Percentiles rank a stretch among this genome's conserved stretches.
These are phyloP conservation scores for Tolypocladium album DNA, from an alignment of 2,329 filamentous ascomycete genomes.

Conservation along the genomic window DNA sequence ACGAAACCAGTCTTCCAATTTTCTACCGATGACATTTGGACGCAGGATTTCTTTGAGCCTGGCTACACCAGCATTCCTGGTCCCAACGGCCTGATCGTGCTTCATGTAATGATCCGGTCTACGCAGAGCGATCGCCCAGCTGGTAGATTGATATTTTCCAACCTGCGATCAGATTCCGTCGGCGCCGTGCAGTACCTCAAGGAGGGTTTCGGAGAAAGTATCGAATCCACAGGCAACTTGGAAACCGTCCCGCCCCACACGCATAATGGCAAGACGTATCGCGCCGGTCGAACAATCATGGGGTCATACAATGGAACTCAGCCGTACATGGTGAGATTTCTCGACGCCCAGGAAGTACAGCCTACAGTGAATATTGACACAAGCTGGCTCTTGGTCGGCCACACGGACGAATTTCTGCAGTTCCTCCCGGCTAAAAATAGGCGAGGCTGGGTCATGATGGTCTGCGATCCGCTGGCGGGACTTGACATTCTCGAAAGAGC, in stretches of 20 bases:
- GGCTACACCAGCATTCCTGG: slow-evolving; percentile 27
- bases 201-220: slow-evolving; percentile 2
- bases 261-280: slow-evolving; percentile 9
- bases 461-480: slow-evolving; percentile 11
- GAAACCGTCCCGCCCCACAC: slow-evolving; percentile 25
- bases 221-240: slow-evolving; percentile 19
- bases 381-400: slow-evolving; percentile 13
- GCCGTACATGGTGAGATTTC: slow-evolving; percentile 13
- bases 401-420: slow-evolving; percentile 17
- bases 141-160: slow-evolving; percentile 21
- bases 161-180: slow-evolving; percentile 15
- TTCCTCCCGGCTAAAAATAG: slow-evolving; percentile 13
- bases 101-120: slow-evolving; percentile 22
- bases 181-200: slow-evolving; percentile 18
- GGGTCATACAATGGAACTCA: slow-evolving; percentile 3
- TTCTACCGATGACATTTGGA: slow-evolving; percentile 20
- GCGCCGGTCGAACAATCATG: slow-evolving; percentile 10
- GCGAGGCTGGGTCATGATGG: slow-evolving; percentile 14
- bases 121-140: slow-evolving; percentile 14
- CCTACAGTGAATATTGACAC: slow-evolving; percentile 19
- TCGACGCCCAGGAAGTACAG: slow-evolving; percentile 22
- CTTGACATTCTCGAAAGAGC: slow-evolving; percentile 14
- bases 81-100: slow-evolving; percentile 16
- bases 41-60: slow-evolving; percentile 27
- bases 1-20: slow-evolving; percentile 11